phyloP scores from a whole-genome alignment of 2,329 filamentous ascomycete genomes.

The Diaporthe sp. region DNA sequence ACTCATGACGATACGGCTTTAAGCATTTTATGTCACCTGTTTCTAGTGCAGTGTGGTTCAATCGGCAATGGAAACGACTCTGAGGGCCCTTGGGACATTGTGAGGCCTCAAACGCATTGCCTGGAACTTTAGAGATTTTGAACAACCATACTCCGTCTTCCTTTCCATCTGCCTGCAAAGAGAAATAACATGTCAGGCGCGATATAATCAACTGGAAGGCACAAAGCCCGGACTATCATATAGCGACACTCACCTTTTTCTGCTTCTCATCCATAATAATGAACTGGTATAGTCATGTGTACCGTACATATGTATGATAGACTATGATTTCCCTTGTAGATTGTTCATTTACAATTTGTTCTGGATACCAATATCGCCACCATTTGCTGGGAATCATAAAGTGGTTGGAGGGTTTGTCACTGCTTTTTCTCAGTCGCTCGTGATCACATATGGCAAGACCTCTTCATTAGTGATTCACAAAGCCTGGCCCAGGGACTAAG shows the following conservation, averaged over 20 bases:
- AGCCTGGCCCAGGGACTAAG: too few species aligned
- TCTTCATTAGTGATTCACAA: background rate
- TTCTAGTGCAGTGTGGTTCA: too few species aligned
- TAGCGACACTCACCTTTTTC: background rate
- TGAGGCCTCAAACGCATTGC: background rate
- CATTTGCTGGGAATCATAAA: background rate
- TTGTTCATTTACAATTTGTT: background rate
- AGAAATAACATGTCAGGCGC: too few species aligned
- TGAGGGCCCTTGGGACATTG: too few species aligned
- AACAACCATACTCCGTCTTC: too few species aligned
- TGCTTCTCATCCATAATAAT: too few species aligned
- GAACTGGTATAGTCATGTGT: too few species aligned
- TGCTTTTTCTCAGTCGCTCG: too few species aligned
- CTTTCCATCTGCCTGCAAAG: too few species aligned
- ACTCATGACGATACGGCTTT: background rate
- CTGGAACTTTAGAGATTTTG: background rate
- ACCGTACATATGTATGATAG: too few species aligned
- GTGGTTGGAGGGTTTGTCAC: too few species aligned
- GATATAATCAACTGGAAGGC: too few species aligned
- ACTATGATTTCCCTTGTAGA: background rate
- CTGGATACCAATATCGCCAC: background rate
- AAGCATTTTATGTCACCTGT: background rate
- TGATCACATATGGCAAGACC: background rate
- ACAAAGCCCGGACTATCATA: background rate
- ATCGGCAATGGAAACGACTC: background rate